These are phyloP conservation scores for Lyophyllum semitale DNA, from an alignment of 768 basidiomycete genomes.

Conservation along the genomic window DNA sequence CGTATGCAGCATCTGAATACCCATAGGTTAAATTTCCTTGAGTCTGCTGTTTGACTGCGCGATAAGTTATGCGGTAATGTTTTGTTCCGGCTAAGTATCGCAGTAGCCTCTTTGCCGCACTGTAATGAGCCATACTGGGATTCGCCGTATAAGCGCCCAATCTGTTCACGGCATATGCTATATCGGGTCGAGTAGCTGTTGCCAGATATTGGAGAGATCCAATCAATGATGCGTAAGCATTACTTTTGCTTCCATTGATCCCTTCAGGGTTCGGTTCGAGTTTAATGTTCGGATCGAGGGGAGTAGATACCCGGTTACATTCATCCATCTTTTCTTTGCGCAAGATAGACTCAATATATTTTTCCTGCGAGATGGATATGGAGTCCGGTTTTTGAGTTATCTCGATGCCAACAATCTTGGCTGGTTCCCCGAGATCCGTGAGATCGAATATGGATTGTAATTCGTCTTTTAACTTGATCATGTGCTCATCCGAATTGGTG, in stretches of 20 bases:
- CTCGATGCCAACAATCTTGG: neutral
- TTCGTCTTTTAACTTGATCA: neutral
- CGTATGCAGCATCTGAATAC: conserved; percentile 6
- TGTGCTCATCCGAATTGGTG: neutral
- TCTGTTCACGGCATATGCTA: conserved; percentile 14
- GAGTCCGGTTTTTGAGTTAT: too few species aligned
- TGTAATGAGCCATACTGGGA: neutral
- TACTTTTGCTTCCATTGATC: conserved; percentile 2
- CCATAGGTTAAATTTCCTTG: neutral
- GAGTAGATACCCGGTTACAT: too few species aligned
- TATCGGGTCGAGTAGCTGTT: conserved; percentile 21
- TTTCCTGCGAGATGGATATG: conserved; percentile 20
- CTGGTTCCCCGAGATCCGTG: neutral
- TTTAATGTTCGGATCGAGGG: neutral
- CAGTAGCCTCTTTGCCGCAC: neutral
- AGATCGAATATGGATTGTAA: neutral
- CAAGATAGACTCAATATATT: conserved; percentile 3
- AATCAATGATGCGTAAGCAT: neutral
- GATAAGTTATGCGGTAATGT: neutral
- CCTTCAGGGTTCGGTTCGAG: conserved; percentile 5
- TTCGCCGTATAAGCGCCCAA: neutral
- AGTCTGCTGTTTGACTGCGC: neutral
- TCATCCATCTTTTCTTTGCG: neutral
- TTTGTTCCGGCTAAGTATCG: neutral
- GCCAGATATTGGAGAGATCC: conserved; percentile 25